phyloP scores from a whole-genome alignment of 305 asterid genomes.

The Salvia sclarea region DNA sequence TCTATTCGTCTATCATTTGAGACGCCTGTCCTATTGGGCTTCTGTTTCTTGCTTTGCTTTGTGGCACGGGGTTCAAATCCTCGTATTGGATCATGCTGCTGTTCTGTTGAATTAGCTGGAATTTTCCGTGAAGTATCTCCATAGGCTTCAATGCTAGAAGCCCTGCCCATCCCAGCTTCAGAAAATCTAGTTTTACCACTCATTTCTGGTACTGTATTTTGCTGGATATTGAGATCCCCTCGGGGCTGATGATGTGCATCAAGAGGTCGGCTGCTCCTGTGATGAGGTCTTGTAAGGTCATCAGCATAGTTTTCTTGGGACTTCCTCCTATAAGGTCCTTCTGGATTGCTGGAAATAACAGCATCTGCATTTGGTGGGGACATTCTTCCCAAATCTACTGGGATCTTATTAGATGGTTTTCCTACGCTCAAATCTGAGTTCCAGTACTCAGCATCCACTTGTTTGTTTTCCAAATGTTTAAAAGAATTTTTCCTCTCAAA shows the following conservation, averaged over 20 bases:
- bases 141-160: constrained; percentile 41
- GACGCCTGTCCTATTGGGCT: constrained; percentile 46
- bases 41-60: constrained; percentile 65
- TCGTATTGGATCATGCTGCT: constrained; percentile 48
- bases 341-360: constrained; percentile 44
- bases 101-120: constrained; percentile 43
- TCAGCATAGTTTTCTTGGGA: constrained; percentile 46
- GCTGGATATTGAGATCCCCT: constrained; percentile 50
- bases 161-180: constrained; percentile 48
- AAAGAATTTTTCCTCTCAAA: constrained; percentile 60
- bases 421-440: constrained; percentile 57
- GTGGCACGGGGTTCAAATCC: constrained; percentile 45
- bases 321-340: constrained; percentile 58
- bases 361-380: constrained; percentile 51
- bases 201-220: constrained; percentile 42
- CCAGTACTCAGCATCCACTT: constrained; percentile 55
- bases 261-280: constrained; percentile 47
- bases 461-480: constrained; percentile 54
- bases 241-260: constrained; percentile 48
- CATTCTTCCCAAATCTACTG: constrained; percentile 49
- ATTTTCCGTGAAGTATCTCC: constrained; percentile 54
- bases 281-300: constrained; percentile 54
- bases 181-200: constrained; percentile 49
- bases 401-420: constrained; percentile 49
- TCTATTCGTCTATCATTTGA: constrained; percentile 59